Conservation (phyloP, 306 rosid genomes). For the Pyrus pyrifolia region DNA sequence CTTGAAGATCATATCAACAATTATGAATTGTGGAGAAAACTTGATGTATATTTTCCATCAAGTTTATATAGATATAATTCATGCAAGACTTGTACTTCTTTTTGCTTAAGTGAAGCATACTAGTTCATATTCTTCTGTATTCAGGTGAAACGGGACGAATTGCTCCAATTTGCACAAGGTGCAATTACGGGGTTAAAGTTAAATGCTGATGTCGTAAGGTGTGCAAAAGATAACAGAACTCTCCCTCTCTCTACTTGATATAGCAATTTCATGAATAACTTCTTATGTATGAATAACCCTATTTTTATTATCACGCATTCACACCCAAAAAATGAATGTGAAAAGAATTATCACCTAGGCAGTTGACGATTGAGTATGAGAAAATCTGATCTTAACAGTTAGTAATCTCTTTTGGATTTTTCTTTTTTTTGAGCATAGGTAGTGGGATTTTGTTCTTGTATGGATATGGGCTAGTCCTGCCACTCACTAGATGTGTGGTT, state of each 20-base stretch:
- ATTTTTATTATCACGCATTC: not conserved
- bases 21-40: not conserved
- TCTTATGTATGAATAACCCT: not conserved
- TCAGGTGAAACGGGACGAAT: slow-evolving; percentile 95
- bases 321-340: not conserved
- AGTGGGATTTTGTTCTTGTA: not conserved
- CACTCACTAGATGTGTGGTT: not conserved
- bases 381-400: not conserved
- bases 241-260: not conserved
- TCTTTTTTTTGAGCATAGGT: not conserved
- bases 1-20: not conserved
- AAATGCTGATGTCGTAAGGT: slow-evolving; percentile 71
- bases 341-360: not conserved
- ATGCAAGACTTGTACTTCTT: not conserved
- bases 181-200: slow-evolving; percentile 92
- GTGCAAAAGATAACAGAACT: slow-evolving; percentile 25
- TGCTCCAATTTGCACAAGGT: slow-evolving; percentile 96
- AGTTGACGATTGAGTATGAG: not conserved
- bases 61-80: not conserved
- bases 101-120: not conserved
- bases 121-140: not conserved
- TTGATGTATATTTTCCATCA: not conserved
- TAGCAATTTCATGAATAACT: not conserved
- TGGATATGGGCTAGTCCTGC: not conserved
- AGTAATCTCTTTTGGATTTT: not conserved